A percentile compares a stretch with the other conserved stretches of the same genome.
phyloP scores from a whole-genome alignment of 306 rosid genomes.

The Casuarina equisetifolia region DNA sequence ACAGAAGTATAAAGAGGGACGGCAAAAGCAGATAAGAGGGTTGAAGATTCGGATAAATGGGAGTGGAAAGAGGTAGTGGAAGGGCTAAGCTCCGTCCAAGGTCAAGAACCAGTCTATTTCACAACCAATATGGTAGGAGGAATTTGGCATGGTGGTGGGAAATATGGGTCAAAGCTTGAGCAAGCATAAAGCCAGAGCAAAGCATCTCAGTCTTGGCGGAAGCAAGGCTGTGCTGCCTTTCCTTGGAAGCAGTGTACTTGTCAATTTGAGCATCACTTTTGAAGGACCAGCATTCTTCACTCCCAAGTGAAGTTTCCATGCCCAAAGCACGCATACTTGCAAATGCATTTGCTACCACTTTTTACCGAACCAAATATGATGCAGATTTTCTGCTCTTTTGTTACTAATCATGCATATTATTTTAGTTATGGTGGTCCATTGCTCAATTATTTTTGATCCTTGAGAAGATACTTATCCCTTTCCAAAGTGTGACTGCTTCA shows the following conservation, averaged over 20 bases:
- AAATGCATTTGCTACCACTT: background rate
- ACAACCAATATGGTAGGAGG: slow-evolving; percentile 37
- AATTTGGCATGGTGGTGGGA: slow-evolving; percentile 35
- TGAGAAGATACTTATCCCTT: background rate
- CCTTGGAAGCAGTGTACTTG: slow-evolving; percentile 34
- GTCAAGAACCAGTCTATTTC: background rate
- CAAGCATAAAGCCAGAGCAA: slow-evolving; percentile 41
- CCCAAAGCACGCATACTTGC: background rate
- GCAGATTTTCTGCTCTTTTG: too few species aligned
- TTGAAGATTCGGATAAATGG: slow-evolving; percentile 30
- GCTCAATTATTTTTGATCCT: background rate
- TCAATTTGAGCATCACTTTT: slow-evolving; percentile 37
- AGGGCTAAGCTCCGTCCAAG: slow-evolving; percentile 20
- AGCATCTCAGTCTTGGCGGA: slow-evolving; percentile 39
- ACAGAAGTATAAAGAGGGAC: slow-evolving; percentile 4
- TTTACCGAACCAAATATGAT: too few species aligned
- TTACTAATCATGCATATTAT: too few species aligned
- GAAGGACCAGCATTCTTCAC: slow-evolving; percentile 47
- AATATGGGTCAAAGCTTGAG: slow-evolving; percentile 25
- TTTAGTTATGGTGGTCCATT: too few species aligned
- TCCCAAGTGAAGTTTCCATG: slow-evolving; percentile 53
- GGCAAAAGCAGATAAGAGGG: background rate
- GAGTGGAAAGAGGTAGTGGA: slow-evolving; percentile 23
- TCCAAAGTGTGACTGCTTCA: background rate
- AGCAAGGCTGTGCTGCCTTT: slow-evolving; percentile 39